Percentiles rank a stretch among this genome's conserved stretches.
These are phyloP conservation scores for Ephemerocybe angulata DNA, from an alignment of 768 basidiomycete genomes.

Conservation along the genomic window DNA sequence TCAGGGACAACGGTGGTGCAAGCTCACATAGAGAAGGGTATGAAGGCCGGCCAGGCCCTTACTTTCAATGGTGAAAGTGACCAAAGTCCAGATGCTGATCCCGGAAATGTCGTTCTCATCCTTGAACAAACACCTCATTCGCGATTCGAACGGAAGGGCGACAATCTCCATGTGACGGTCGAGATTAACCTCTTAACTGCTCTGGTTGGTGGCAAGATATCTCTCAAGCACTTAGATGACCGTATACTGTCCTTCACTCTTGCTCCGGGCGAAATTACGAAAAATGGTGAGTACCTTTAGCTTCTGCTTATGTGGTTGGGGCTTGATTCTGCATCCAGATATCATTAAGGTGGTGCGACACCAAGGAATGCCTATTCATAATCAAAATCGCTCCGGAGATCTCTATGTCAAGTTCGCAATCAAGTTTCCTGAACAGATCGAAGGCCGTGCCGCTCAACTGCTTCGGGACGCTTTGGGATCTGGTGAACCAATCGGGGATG, in stretches of 20 bases:
- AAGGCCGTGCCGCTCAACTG: too few species aligned
- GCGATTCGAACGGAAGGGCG: slow-evolving; percentile 82
- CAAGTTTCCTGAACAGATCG: slow-evolving; percentile 92
- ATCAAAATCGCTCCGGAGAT: slow-evolving; percentile 96
- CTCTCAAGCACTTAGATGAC: slow-evolving; percentile 92
- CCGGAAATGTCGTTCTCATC: slow-evolving; percentile 95
- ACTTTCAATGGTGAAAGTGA: slow-evolving; percentile 89
- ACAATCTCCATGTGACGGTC: slow-evolving; percentile 80
- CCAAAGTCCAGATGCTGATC: slow-evolving; percentile 81
- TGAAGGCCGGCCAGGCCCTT: slow-evolving; percentile 92
- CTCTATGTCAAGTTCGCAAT: slow-evolving; percentile 85
- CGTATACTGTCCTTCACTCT: slow-evolving; percentile 81
- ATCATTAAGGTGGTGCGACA: slow-evolving; percentile 86
- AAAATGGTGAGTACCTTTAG: slow-evolving; percentile 68
- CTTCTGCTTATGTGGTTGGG: too few species aligned
- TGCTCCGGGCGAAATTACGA: slow-evolving; percentile 85
- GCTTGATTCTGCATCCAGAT: too few species aligned
- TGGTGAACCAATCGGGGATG: too few species aligned
- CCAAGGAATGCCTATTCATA: slow-evolving; percentile 98
- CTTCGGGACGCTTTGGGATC: too few species aligned
- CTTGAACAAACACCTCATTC: slow-evolving; percentile 92
- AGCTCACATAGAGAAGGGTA: slow-evolving; percentile 97
- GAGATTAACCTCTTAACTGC: slow-evolving; percentile 93
- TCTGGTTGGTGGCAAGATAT: slow-evolving; percentile 85
- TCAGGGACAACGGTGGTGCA: slow-evolving; percentile 96